phyloP scores from a whole-genome alignment of 2,329 filamentous ascomycete genomes.

The Pezicula radicicola region DNA sequence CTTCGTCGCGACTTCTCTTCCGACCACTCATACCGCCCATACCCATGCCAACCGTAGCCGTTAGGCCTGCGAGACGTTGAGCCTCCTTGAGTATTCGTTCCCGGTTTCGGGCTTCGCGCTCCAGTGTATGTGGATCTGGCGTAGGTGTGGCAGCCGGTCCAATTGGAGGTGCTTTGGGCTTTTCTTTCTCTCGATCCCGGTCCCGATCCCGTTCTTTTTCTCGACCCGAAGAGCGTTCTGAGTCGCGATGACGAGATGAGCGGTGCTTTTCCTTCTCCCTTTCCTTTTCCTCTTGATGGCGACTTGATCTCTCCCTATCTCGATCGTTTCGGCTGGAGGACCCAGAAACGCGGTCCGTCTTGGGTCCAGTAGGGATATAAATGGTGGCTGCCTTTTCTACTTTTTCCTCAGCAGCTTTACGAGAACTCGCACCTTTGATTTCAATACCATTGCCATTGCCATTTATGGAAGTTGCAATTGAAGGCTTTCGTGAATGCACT shows the following conservation, averaged over 20 bases:
- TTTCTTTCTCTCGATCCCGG: slow-evolving; percentile 38
- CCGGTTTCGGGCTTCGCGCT: slow-evolving; percentile 64
- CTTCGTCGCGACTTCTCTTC: slow-evolving; percentile 47
- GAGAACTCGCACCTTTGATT: slow-evolving; percentile 27
- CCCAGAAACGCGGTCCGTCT: slow-evolving; percentile 16
- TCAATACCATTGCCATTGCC: slow-evolving; percentile 23
- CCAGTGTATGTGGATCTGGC: slow-evolving; percentile 53
- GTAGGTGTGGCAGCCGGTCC: slow-evolving; percentile 8
- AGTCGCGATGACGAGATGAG: slow-evolving; percentile 16
- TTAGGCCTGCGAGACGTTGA: slow-evolving; percentile 57
- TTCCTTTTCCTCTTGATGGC: slow-evolving; percentile 2
- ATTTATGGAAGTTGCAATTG: slow-evolving; percentile 12
- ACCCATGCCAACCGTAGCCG: slow-evolving; percentile 41
- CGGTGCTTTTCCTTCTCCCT: background rate
- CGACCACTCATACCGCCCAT: slow-evolving; percentile 33
- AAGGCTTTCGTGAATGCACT: slow-evolving; percentile 12
- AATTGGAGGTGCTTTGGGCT: slow-evolving; percentile 5
- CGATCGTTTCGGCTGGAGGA: slow-evolving; percentile 22
- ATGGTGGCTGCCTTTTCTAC: background rate
- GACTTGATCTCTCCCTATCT: slow-evolving; percentile 29
- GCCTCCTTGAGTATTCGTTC: slow-evolving; percentile 67
- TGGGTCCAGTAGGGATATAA: slow-evolving; percentile 27
- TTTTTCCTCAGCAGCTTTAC: slow-evolving; percentile 17
- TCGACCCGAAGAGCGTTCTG: slow-evolving; percentile 27
- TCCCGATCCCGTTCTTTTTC: slow-evolving; percentile 43